Percentiles rank a stretch among this genome's conserved stretches.
These are phyloP conservation scores for Ormosia emarginata DNA, from an alignment of 306 rosid genomes.

Conservation along the genomic window DNA sequence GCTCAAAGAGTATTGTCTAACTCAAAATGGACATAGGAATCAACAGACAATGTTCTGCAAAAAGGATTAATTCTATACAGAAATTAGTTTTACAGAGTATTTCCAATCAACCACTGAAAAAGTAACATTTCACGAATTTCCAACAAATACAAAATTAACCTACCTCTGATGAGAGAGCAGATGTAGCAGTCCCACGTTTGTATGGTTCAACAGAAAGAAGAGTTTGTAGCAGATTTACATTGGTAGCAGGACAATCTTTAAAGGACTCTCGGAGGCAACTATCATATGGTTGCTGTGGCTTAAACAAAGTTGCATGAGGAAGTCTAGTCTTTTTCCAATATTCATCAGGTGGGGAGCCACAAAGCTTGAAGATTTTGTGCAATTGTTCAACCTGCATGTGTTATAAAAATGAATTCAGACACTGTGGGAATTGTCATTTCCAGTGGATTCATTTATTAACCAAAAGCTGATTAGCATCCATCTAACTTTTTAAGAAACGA, in stretches of 20 bases:
- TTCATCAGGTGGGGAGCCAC: slow-evolving; percentile 93
- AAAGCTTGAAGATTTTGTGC: slow-evolving; percentile 96
- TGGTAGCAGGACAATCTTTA: slow-evolving; percentile 52
- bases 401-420: slow-evolving; percentile 9
- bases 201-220: slow-evolving; percentile 91
- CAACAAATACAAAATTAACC: slow-evolving; percentile 12
- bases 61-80: neutral
- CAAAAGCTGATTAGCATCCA: neutral
- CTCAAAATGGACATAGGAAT: neutral
- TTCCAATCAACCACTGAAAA: neutral
- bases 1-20: neutral
- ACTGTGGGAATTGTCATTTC: slow-evolving; percentile 1
- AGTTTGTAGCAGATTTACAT: slow-evolving; percentile 60
- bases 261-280: slow-evolving; percentile 67
- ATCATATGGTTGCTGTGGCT: slow-evolving; percentile 80
- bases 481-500: neutral
- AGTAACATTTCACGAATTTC: neutral
- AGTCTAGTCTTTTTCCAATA: slow-evolving; percentile 84
- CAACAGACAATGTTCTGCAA: neutral
- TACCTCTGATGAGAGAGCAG: slow-evolving; percentile 90
- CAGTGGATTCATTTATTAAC: slow-evolving; percentile 1
- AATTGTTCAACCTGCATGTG: slow-evolving; percentile 77
- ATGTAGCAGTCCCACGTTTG: slow-evolving; percentile 84
- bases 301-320: slow-evolving; percentile 84
- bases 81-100: slow-evolving; percentile 14